phyloP scores from a whole-genome alignment of 2,329 filamentous ascomycete species.

The Fusarium graminum region DNA sequence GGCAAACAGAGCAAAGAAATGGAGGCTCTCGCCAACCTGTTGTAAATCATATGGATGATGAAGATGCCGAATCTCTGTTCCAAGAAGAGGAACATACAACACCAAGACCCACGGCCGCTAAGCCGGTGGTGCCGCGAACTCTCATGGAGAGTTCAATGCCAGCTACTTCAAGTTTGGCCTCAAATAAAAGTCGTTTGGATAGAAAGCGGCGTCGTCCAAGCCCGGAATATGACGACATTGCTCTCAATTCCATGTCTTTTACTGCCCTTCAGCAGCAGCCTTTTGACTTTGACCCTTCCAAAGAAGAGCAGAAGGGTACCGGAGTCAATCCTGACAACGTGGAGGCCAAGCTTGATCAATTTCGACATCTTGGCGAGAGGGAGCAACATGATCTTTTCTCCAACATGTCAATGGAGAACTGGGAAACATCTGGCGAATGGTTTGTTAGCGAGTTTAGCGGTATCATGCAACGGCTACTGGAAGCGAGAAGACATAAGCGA shows the following conservation, averaged over 20 bases:
- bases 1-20: conserved; percentile 37
- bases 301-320: conserved; percentile 55
- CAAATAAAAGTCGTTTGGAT: conserved; percentile 38
- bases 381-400: conserved; percentile 66
- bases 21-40: conserved; percentile 37
- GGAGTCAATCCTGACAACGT: conserved; percentile 58
- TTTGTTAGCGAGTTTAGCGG: conserved; percentile 67
- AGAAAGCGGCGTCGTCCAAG: conserved; percentile 60
- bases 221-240: conserved; percentile 69
- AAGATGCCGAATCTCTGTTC: conserved; percentile 37
- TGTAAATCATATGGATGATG: conserved; percentile 45
- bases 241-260: conserved; percentile 67
- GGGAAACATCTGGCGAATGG: conserved; percentile 72
- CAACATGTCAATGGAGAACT: conserved; percentile 67
- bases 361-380: conserved; percentile 59
- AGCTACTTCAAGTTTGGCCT: conserved; percentile 17
- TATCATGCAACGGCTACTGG: conserved; percentile 63
- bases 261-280: conserved; percentile 63
- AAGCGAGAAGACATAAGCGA: conserved; percentile 64
- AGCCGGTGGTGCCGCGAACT: conserved; percentile 34
- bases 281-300: conserved; percentile 70
- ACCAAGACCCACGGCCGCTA: conserved; percentile 44
- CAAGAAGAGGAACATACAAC: conserved; percentile 45
- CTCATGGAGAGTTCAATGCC: conserved; percentile 46
- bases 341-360: conserved; percentile 64